These are phyloP conservation scores for Aspergillus neotritici DNA, from an alignment of 2,329 filamentous ascomycete genomes.

Conservation along the genomic window DNA sequence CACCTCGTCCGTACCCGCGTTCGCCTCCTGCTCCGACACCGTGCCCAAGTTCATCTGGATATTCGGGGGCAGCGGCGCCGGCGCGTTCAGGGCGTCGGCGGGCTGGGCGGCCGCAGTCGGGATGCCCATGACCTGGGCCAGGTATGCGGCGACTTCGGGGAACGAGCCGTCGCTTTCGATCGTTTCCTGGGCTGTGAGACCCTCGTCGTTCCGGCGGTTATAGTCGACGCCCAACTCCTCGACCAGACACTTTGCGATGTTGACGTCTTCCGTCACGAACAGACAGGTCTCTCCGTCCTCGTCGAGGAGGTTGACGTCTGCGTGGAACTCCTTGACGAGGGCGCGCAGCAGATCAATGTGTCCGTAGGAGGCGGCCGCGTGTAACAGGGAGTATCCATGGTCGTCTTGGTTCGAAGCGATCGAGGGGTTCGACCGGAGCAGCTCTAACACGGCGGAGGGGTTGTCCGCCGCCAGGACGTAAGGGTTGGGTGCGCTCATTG, in stretches of 20 bases:
- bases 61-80: constrained; percentile 66
- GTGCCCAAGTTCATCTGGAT: constrained; percentile 72
- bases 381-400: constrained; percentile 88
- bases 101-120: constrained; percentile 23
- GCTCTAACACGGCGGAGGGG: constrained; percentile 63
- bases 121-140: constrained; percentile 42
- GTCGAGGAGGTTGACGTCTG: constrained; percentile 74
- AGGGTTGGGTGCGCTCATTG: constrained; percentile 50
- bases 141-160: constrained; percentile 67
- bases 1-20: constrained; percentile 57
- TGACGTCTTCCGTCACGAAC: constrained; percentile 79
- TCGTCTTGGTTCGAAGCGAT: constrained; percentile 77
- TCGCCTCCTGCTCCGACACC: constrained; percentile 54
- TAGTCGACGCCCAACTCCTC: constrained; percentile 73
- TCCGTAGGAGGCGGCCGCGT: constrained; percentile 89
- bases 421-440: constrained; percentile 68
- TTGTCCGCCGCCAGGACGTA: constrained; percentile 80
- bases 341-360: constrained; percentile 73
- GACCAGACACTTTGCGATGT: constrained; percentile 71
- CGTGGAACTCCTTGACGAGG: constrained; percentile 69
- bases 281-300: constrained; percentile 93
- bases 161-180: constrained; percentile 74
- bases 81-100: constrained; percentile 37
- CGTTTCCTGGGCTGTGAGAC: constrained; percentile 73
- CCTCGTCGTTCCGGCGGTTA: constrained; percentile 62